Base-by-base conservation (phyloP, 257 asterid genomes). In the Nicotiana tomentosiformis region DNA sequence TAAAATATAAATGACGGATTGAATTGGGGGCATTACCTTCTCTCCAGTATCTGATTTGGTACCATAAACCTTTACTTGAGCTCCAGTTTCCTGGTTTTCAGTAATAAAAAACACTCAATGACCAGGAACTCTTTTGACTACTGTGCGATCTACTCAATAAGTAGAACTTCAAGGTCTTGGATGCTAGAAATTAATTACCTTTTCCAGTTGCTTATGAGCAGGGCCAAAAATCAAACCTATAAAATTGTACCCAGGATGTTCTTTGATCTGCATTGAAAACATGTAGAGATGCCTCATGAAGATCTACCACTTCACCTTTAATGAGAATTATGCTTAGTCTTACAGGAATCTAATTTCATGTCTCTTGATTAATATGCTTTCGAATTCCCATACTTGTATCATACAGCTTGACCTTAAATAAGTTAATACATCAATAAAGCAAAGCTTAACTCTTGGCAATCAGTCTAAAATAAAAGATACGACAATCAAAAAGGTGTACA, bases 1-100 rank as follows among this genome's bases (percentile, higher is more conserved):
- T 32, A 43, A 70, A 12, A 77, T 77, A 11, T 12, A n/a, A 2
- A 66, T 43, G 61, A 62, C 30, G 60, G 17, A 33, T 46, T 72
- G 12, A 11, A 35, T 80, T 77, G 30, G 78, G 11, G 49, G 86
- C 69, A 66, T 84, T 94, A 95, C 98, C 97, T 92, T 93, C 72
- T 84, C 89, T 87, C 90, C 89, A 1, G 91, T 82, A 78, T 89
- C 93, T 49, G 89, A 85, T 83, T 91, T 92, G 46, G 85, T 89
- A 82, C 94, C 99, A 88, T 88, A 95, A 83, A 94, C 94, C 88
- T 88, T 95, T 86, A 95, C 84, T 85, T 89, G 91, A 80, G 99
- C 95, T 89, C 99, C 99, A 57, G 98, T 95, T 88, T 95, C 99
- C 99, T 95, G 93, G 86, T 88, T 86, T 69, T 60, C 81, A 77